Evolutionary conservation across 163 green algal genomes (phyloP).

Genomic region (Chlorella variabilis): DNA sequence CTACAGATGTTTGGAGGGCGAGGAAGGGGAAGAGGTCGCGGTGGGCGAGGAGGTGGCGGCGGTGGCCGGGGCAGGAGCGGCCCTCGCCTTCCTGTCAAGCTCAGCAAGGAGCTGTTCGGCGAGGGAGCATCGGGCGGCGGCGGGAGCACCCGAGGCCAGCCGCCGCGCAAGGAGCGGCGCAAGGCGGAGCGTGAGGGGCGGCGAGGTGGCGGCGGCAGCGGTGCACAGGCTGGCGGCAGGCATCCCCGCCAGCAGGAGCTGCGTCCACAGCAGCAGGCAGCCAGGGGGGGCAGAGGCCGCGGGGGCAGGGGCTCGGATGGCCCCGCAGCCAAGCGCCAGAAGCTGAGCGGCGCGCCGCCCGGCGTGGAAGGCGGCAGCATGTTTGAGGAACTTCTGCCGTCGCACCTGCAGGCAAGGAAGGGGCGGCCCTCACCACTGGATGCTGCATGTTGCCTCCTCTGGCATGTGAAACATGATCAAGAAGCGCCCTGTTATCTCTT

Average conservation of each 20-base stretch:
- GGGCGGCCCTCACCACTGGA: too few species aligned
- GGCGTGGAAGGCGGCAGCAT: constrained; percentile 22
- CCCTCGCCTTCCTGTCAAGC: constrained; percentile 21
- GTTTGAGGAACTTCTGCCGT: constrained; percentile 40
- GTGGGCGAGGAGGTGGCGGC: background rate
- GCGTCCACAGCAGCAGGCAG: background rate
- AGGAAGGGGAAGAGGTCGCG: background rate
- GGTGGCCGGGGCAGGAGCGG: background rate
- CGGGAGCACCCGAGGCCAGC: background rate
- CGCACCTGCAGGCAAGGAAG: constrained; percentile 23
- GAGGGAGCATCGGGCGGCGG: background rate
- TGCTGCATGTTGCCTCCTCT: too few species aligned
- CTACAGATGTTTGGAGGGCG: constrained; percentile 15
- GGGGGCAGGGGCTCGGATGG: background rate
- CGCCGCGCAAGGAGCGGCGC: constrained; percentile 18
- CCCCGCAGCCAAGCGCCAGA: constrained; percentile 22
- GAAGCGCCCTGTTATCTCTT: too few species aligned
- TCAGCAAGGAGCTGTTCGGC: constrained; percentile 32
- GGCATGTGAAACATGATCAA: too few species aligned
- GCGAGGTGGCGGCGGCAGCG: background rate
- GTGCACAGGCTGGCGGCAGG: background rate
- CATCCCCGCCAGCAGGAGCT: background rate
- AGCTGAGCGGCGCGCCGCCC: background rate
- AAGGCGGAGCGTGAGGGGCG: background rate
- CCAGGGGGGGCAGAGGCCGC: background rate